These are phyloP conservation scores for Laburnicola sp. DNA, from an alignment of 2,329 filamentous ascomycete genomes.

Conservation along the genomic window DNA sequence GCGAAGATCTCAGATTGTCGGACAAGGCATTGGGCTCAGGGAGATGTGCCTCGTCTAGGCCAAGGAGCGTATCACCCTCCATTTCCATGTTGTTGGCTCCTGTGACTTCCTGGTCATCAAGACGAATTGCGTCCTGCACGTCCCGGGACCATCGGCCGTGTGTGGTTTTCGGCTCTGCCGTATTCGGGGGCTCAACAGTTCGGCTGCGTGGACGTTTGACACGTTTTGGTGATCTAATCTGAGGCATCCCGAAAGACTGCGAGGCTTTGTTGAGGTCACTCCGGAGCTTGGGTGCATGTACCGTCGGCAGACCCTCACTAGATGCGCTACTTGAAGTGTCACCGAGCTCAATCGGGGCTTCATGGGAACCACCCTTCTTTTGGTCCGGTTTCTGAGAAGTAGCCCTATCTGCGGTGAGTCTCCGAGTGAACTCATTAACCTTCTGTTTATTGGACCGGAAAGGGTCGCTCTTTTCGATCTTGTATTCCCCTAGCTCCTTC, in stretches of 20 bases:
- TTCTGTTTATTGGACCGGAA: slow-evolving; percentile 23
- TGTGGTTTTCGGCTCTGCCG: neutral
- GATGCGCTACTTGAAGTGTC: neutral
- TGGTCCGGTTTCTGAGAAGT: neutral
- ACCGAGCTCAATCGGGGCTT: neutral
- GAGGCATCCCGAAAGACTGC: neutral
- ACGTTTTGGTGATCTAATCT: neutral
- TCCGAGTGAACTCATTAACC: slow-evolving; percentile 29
- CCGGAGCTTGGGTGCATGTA: neutral
- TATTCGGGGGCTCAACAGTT: neutral
- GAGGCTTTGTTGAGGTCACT: neutral
- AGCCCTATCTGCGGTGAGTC: slow-evolving; percentile 26
- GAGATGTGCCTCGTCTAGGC: slow-evolving; percentile 13
- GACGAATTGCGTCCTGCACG: no score
- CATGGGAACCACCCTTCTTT: slow-evolving; percentile 1
- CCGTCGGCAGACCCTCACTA: neutral
- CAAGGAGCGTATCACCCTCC: slow-evolving; percentile 32
- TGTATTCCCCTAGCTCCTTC: slow-evolving; percentile 29
- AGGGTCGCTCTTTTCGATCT: slow-evolving; percentile 34
- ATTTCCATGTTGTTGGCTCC: slow-evolving; percentile 7
- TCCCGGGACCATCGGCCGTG: neutral
- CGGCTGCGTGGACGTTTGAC: neutral
- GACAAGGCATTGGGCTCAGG: slow-evolving; percentile 13
- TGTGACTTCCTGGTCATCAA: no score
- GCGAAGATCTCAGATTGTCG: slow-evolving; percentile 27